Percentiles rank a stretch among this genome's conserved stretches.
phyloP scores from a whole-genome alignment of 352 stramenopile species.

The Phytophthora multivora region DNA sequence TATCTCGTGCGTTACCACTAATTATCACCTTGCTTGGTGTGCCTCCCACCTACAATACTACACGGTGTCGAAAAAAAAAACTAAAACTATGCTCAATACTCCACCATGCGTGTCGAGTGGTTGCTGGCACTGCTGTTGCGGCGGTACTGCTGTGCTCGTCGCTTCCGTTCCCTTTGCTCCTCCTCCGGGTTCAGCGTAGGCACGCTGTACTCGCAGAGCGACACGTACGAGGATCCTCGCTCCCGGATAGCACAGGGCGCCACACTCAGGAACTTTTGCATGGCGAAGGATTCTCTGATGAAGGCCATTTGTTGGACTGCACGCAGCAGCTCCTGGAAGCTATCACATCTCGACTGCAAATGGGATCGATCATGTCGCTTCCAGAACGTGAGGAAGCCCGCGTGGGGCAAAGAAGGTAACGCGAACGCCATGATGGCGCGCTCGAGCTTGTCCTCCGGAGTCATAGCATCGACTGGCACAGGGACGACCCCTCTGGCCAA shows the following conservation, averaged over 20 bases:
- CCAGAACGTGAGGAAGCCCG: constrained; percentile 80
- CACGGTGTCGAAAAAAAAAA: constrained; percentile 21
- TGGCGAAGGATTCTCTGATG: constrained; percentile 58
- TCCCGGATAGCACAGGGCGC: constrained; percentile 67
- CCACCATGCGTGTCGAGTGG: constrained; percentile 42
- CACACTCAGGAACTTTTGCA: constrained; percentile 82
- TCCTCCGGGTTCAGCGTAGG: constrained; percentile 67
- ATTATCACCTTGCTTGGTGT: constrained; percentile 20
- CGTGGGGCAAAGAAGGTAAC: constrained; percentile 72
- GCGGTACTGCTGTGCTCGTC: constrained; percentile 68
- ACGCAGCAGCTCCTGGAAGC: constrained; percentile 76
- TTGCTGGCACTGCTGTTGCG: constrained; percentile 77
- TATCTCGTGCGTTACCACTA: constrained; percentile 30
- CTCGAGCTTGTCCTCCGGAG: constrained; percentile 49
- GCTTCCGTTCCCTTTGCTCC: constrained; percentile 75
- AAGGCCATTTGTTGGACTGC: constrained; percentile 72
- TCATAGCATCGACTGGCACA: constrained; percentile 14
- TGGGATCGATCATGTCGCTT: constrained; percentile 80
- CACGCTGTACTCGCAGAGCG: constrained; percentile 76
- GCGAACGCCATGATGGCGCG: constrained; percentile 61
- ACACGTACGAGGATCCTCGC: constrained; percentile 82
- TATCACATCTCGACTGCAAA: constrained; percentile 68
- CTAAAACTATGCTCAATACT: constrained; percentile 42
- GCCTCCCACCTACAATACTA: constrained; percentile 23
- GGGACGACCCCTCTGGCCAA: constrained; percentile 18